Percentiles rank a stretch among this genome's conserved stretches.
These are phyloP conservation scores for Myxozyma neotropica DNA, from an alignment of 805 yeast species.

Conservation along the genomic window DNA sequence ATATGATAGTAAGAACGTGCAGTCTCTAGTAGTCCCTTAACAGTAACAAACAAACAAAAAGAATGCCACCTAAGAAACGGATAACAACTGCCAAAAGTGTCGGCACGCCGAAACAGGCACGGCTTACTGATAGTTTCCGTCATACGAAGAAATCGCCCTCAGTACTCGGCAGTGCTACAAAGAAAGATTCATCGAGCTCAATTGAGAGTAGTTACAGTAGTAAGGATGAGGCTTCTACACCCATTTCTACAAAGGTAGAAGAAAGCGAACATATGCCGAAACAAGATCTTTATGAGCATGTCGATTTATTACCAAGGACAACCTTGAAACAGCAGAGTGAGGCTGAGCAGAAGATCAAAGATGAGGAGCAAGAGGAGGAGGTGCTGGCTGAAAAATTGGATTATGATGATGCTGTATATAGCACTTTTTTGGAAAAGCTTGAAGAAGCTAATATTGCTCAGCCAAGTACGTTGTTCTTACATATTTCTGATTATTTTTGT, in stretches of 20 bases:
- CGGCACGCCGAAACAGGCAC: conserved; percentile 13
- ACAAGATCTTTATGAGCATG: neutral
- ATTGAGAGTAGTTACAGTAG: neutral
- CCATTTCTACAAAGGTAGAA: neutral
- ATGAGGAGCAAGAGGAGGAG: neutral
- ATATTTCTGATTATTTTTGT: no score
- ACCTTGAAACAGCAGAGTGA: neutral
- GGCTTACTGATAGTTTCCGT: conserved; percentile 19
- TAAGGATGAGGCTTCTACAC: neutral
- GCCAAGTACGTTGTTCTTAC: no score
- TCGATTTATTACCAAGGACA: neutral
- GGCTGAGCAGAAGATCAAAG: neutral
- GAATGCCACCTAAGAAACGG: conserved; percentile 11
- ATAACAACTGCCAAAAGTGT: neutral
- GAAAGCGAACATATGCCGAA: neutral
- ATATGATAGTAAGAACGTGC: no score
- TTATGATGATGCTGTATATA: conserved; percentile 16
- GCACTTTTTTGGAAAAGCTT: neutral
- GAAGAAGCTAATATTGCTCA: conserved; percentile 13
- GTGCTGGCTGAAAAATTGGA: conserved; percentile 10
- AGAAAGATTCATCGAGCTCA: neutral
- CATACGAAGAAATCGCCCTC: conserved; percentile 11
- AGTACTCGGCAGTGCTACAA: neutral
- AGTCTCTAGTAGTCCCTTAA: neutral
- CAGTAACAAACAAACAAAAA: neutral